Evolutionary conservation across 345 rosid species (phyloP).

Genomic region (Salix brachista): DNA sequence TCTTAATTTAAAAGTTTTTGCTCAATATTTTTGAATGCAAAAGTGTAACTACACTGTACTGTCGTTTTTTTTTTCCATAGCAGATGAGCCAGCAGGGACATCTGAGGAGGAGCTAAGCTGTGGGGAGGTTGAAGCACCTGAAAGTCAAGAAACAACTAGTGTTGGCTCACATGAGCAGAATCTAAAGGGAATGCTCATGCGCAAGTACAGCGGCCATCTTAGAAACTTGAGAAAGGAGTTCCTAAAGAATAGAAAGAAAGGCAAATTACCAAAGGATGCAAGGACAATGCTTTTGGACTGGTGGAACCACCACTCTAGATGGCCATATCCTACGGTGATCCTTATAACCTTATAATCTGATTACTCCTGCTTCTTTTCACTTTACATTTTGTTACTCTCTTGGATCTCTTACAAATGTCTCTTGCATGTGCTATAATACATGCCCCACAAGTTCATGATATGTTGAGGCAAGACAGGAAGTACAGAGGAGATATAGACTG

Average conservation of each 20-base stretch:
- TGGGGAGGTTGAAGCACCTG: conserved; percentile 38
- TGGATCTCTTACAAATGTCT: not conserved
- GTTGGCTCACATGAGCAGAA: conserved; percentile 13
- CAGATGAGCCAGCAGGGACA: conserved; percentile 44
- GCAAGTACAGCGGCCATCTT: conserved; percentile 54
- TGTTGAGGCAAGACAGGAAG: not conserved
- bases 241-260: conserved; percentile 58
- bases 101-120: conserved; percentile 49
- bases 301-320: conserved; percentile 56
- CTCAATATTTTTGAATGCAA: not conserved
- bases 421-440: not conserved
- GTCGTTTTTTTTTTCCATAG: not conserved
- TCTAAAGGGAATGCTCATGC: conserved; percentile 49
- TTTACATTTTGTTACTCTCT: not conserved
- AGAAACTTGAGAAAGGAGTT: conserved; percentile 56
- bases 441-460: not conserved
- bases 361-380: not conserved
- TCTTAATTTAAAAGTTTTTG: not conserved
- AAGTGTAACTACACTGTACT: not conserved
- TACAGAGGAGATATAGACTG: not conserved
- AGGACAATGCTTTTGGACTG: conserved; percentile 44
- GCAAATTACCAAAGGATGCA: conserved; percentile 61
- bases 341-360: not conserved
- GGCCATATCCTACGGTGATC: conserved; percentile 77
- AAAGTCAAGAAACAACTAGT: conserved; percentile 21